Conservation (phyloP, 202 grass and related monocot genomes). For the Panicum hallii region DNA sequence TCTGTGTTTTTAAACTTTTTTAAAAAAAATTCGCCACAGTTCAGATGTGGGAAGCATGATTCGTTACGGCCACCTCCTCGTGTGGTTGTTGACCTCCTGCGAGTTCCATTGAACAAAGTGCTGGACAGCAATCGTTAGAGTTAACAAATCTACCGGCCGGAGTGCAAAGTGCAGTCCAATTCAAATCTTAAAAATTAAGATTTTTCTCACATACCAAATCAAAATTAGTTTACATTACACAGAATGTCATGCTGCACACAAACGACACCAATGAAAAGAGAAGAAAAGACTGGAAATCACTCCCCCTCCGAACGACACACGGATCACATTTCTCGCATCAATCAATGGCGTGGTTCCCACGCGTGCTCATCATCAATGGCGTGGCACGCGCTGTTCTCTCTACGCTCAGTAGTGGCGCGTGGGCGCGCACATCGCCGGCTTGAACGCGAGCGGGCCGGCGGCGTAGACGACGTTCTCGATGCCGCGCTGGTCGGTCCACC, state of each 20-base stretch:
- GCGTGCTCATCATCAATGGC: not conserved
- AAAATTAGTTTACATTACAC: conserved; percentile 7
- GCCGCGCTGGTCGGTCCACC: not conserved
- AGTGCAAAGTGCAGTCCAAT: not conserved
- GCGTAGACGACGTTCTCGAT: conserved; percentile 47
- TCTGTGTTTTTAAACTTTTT: too few species aligned
- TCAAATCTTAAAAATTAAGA: not conserved
- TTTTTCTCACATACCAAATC: not conserved
- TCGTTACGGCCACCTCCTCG: too few species aligned
- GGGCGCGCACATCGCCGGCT: conserved; percentile 46
- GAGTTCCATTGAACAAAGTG: too few species aligned
- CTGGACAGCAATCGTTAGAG: too few species aligned
- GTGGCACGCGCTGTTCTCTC: not conserved
- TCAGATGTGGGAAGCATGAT: too few species aligned
- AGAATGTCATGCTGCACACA: not conserved
- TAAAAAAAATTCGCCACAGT: too few species aligned
- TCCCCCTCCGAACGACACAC: not conserved
- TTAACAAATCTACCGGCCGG: too few species aligned
- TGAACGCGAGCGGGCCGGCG: conserved; percentile 68
- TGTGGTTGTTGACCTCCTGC: too few species aligned
- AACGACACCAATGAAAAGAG: not conserved
- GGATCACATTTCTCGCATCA: not conserved
- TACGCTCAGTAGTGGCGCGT: conserved; percentile 29
- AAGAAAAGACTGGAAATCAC: not conserved
- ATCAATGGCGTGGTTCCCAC: not conserved